Conservation (phyloP, 2,329 filamentous ascomycete species). For the Neocatenulostroma microsporum region DNA sequence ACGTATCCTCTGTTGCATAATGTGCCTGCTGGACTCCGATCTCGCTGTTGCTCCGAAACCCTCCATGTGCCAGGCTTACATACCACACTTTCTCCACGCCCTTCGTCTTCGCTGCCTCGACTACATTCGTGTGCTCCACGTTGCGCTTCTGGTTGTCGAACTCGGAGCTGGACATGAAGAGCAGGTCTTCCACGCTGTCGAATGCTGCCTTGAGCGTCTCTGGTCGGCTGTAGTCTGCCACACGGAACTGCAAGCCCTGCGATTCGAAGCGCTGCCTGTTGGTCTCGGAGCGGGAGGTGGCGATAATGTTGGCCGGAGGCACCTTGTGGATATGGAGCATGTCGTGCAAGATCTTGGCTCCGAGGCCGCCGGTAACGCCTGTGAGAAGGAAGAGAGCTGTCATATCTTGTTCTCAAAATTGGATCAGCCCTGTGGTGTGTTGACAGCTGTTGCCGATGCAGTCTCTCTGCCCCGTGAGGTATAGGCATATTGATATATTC, state of each 20-base stretch:
- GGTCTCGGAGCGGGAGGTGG: conserved; percentile 41
- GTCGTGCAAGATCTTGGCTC: conserved; percentile 44
- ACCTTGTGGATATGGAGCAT: conserved; percentile 38
- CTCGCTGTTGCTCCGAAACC: conserved; percentile 25
- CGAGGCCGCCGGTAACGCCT: conserved; percentile 42
- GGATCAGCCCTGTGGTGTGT: too few relatives aligned
- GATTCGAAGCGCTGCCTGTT: conserved; percentile 35
- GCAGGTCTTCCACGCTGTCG: conserved; percentile 43
- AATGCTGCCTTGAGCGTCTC: conserved; percentile 43
- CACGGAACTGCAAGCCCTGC: conserved; percentile 42
- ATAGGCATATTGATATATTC: too few relatives aligned
- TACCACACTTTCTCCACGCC: conserved; percentile 52
- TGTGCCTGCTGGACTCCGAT: conserved; percentile 53
- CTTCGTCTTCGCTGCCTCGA: conserved; percentile 46
- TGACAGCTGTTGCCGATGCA: too few relatives aligned
- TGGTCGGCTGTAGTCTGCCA: conserved; percentile 45
- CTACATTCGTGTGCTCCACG: conserved; percentile 39
- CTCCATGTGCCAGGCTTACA: conserved; percentile 50
- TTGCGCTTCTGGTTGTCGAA: conserved; percentile 38
- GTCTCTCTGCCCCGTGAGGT: too few relatives aligned
- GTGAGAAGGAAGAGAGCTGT: conserved; percentile 16
- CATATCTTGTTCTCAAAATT: too few relatives aligned
- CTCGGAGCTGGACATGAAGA: conserved; percentile 50
- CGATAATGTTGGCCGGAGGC: conserved; percentile 36
- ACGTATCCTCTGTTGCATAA: conserved; percentile 46